A percentile compares a stretch with the other conserved stretches of the same genome.
phyloP scores from a whole-genome alignment of 768 basidiomycete genomes.

The Xerocomus spinulosus region DNA sequence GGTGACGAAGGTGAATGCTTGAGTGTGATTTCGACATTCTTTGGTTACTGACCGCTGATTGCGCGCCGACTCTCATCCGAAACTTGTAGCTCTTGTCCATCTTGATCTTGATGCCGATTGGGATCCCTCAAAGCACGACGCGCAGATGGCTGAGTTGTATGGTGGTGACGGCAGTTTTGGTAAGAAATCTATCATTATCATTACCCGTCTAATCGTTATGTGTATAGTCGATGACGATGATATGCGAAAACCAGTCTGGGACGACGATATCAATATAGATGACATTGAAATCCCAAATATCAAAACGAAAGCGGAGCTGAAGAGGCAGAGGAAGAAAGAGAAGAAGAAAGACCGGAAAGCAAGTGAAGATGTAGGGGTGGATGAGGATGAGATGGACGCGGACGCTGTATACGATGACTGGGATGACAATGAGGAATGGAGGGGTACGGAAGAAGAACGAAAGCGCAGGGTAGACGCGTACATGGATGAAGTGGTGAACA shows the following conservation, averaged over 20 bases:
- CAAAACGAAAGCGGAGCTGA: slow-evolving; percentile 21
- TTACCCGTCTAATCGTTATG: not conserved
- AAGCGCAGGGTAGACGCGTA: slow-evolving; percentile 80
- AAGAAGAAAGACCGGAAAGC: slow-evolving; percentile 36
- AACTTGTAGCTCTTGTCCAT: slow-evolving; percentile 49
- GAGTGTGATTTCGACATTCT: not conserved
- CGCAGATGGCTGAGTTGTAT: slow-evolving; percentile 76
- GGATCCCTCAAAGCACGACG: slow-evolving; percentile 82
- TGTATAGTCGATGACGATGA: slow-evolving; percentile 31
- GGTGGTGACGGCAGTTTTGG: slow-evolving; percentile 44
- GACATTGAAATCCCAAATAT: slow-evolving; percentile 47
- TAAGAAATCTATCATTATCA: slow-evolving; percentile 4
- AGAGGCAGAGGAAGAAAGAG: slow-evolving; percentile 48
- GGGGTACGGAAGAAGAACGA: slow-evolving; percentile 87
- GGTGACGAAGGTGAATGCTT: slow-evolving; percentile 22
- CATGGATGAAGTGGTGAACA: slow-evolving; percentile 83
- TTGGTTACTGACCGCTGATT: not conserved
- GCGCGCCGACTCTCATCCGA: not conserved
- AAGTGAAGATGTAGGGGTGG: slow-evolving; percentile 44
- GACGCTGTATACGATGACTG: slow-evolving; percentile 38
- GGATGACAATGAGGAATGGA: slow-evolving; percentile 58
- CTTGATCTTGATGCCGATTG: slow-evolving; percentile 91
- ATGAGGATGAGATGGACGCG: slow-evolving; percentile 49
- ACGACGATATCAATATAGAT: slow-evolving; percentile 82
- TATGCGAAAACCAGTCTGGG: slow-evolving; percentile 81